Base-by-base conservation (phyloP, 1,284 basidiomycete genomes). In the Rhodotorula sp. region DNA sequence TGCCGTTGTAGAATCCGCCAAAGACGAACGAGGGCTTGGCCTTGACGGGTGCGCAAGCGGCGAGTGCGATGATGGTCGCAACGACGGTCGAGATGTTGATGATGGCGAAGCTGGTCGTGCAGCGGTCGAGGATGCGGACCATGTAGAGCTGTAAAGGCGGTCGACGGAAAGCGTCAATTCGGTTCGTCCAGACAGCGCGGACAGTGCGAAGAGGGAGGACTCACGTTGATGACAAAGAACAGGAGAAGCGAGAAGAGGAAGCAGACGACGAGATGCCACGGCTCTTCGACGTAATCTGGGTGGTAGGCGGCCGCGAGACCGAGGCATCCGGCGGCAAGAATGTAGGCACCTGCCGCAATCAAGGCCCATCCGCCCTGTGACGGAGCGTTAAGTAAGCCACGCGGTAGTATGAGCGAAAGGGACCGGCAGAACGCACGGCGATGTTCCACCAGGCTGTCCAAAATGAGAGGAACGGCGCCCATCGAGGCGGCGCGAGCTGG, bases 41-140 rank as follows among this genome's bases (percentile, higher is more conserved):
- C 24, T 70, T 63, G 54, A 64, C 62, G 2, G 69, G 69, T 0
- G 69, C 56, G 44, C 62, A 66, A 4, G 48, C 65, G 11, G 69
- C 64, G 56, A 70, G 61, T 1, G 69, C 69, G 29, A 70, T 62
- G 51, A 70, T 67, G 5, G 64, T 70, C 0, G 69, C 69, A 6
- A 67, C 10, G 24, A 67, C 64, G n/a, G 48, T 27, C 1, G 44
- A 27, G 34, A 70, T 53, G 49, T 66, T 66, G 58, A 70, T 44
- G 27, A 66, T 8, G 5, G 69, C 69, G n/a, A 66, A 66, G 5
- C 47, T 22, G 8, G 60, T 56, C 4, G 65, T 67, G 36, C 51
- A 34, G 0, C 36, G 39, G 59, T 70, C 69, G 44, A 70, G 58
- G 17, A 70, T 27, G 3, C 54, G 57, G 24, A 70, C 66, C 24